These are phyloP conservation scores for Aspergillus quadricinctus DNA, from an alignment of 2,329 filamentous ascomycete species.

Conservation along the genomic window DNA sequence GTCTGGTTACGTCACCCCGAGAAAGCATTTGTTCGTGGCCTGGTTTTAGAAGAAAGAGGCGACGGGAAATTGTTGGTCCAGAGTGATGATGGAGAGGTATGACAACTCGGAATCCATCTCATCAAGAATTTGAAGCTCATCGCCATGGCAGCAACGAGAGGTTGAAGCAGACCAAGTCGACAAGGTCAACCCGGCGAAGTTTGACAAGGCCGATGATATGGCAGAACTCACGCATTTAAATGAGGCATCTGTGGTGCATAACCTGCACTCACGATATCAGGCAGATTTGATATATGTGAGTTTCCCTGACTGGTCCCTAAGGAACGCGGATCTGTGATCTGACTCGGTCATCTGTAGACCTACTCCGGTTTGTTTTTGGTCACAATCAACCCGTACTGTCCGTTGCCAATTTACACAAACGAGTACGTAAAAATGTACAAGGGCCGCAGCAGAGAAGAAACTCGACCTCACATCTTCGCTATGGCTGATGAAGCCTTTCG, in stretches of 20 bases:
- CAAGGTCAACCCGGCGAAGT: slow-evolving; percentile 98
- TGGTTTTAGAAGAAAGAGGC: slow-evolving; percentile 77
- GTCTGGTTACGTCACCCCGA: slow-evolving; percentile 92
- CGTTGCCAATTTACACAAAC: slow-evolving; percentile 89
- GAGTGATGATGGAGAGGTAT: slow-evolving; percentile 84
- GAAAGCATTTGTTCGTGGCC: slow-evolving; percentile 84
- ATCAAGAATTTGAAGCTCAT: slow-evolving; percentile 16
- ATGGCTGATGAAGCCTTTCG: slow-evolving; percentile 97
- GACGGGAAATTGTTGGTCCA: slow-evolving; percentile 73
- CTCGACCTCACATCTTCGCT: slow-evolving; percentile 93
- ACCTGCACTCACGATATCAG: slow-evolving; percentile 91
- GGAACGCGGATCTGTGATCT: neutral
- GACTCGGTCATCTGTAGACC: slow-evolving; percentile 51
- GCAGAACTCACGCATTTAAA: slow-evolving; percentile 97
- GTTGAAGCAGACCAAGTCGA: slow-evolving; percentile 84
- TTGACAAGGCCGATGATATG: slow-evolving; percentile 99
- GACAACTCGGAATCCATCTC: slow-evolving; percentile 27
- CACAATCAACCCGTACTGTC: slow-evolving; percentile 94
- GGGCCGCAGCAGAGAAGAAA: slow-evolving; percentile 84
- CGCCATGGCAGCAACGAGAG: slow-evolving; percentile 66
- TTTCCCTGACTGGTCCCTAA: slow-evolving; percentile 8
- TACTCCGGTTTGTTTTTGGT: slow-evolving; percentile 97
- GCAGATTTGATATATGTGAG: slow-evolving; percentile 82
- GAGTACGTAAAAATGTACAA: slow-evolving; percentile 99
- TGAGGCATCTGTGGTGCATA: slow-evolving; percentile 96